Base-by-base conservation (phyloP, 2,329 filamentous ascomycete genomes). In the Onygenales sp. region DNA sequence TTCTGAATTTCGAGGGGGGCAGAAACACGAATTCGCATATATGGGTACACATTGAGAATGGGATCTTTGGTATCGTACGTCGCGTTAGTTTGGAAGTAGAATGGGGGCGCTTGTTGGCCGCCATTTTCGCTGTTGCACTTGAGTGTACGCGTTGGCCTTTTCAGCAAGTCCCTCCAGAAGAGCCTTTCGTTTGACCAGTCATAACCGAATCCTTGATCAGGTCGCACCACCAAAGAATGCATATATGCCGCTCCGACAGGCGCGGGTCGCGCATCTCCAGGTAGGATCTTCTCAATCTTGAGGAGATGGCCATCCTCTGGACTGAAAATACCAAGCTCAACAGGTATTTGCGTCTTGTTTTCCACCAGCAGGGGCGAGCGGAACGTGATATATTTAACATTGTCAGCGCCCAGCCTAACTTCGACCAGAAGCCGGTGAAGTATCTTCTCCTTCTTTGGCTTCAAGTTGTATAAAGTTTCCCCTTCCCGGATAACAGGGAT, bases 331-430 rank as follows among this genome's bases (percentile, higher is more conserved):
- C 93, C 94, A 21, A 98, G 71, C 69, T 98, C 93, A 11, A 98
- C 84, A 0, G 93, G 92, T 43, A 98, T 95, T 66, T 98, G 89
- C 0, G 93, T 98, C 58, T 93, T 87, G 69, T 98, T 98, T 67
- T 98, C 93, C 7, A 98, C 84, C 0, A 96, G 73, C 1, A 98
- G 75, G 0, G 93, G 93, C 14, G 92, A 97, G 31, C 93, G 83
- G 64, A 98, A 84, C 1, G 91, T 98, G 64, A 98, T 94, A 67
- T 95, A 94, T 74, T 98, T 98, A 72, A 98, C 88, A 63, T 97
- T 97, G 74, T 98, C 92, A 0, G 82, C 75, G n/a, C 90, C 93
- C 27, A 98, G 78, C 51, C 82, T 89, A 51, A 98, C 86, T 54
- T 98, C 93, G 0, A 97, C 91, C 27, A 97, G 82, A 14, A 98